Evolutionary conservation across 2,329 filamentous ascomycete species (phyloP).

Genomic region (Nigrospora oryzae): DNA sequence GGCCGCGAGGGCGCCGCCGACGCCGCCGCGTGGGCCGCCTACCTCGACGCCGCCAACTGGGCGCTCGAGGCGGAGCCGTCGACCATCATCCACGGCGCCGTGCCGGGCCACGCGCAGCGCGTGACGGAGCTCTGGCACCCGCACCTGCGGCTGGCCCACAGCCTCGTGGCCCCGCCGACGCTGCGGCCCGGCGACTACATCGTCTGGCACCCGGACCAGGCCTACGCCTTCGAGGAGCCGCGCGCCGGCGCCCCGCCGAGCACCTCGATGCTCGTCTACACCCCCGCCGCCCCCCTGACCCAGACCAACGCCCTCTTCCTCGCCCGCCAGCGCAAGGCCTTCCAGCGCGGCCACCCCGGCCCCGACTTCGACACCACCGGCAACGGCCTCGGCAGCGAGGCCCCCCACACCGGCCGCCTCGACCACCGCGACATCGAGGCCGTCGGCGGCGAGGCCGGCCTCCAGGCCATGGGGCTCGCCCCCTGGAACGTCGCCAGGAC

Average conservation of each 20-base stretch:
- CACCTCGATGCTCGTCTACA: slow-evolving; percentile 44
- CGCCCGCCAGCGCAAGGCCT: slow-evolving; percentile 48
- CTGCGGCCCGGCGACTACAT: slow-evolving; percentile 49
- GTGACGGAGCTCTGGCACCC: slow-evolving; percentile 51
- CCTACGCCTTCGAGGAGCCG: slow-evolving; percentile 39
- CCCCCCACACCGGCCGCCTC: slow-evolving; percentile 36
- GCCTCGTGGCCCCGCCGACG: slow-evolving; percentile 46
- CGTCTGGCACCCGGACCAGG: slow-evolving; percentile 49
- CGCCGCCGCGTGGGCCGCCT: slow-evolving; percentile 35
- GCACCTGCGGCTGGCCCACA: slow-evolving; percentile 42
- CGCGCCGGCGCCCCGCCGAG: slow-evolving; percentile 6
- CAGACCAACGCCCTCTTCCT: slow-evolving; percentile 51
- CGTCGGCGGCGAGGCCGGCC: slow-evolving; percentile 38
- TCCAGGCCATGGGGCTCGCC: slow-evolving; percentile 50
- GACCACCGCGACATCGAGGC: slow-evolving; percentile 42
- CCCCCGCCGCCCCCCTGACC: slow-evolving; percentile 45
- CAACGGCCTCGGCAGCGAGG: slow-evolving; percentile 40
- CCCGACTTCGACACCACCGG: slow-evolving; percentile 49
- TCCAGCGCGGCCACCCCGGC: slow-evolving; percentile 42
- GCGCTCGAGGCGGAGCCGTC: slow-evolving; percentile 37
- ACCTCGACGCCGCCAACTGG: slow-evolving; percentile 34
- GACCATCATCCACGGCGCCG: slow-evolving; percentile 49
- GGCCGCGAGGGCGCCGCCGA: slow-evolving; percentile 21
- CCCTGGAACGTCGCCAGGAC: slow-evolving; percentile 36
- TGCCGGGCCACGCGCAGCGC: slow-evolving; percentile 49